A percentile compares a stretch with the other conserved stretches of the same genome.
Conservation (phyloP, 805 yeast genomes). For the Ogataea sp. region DNA sequence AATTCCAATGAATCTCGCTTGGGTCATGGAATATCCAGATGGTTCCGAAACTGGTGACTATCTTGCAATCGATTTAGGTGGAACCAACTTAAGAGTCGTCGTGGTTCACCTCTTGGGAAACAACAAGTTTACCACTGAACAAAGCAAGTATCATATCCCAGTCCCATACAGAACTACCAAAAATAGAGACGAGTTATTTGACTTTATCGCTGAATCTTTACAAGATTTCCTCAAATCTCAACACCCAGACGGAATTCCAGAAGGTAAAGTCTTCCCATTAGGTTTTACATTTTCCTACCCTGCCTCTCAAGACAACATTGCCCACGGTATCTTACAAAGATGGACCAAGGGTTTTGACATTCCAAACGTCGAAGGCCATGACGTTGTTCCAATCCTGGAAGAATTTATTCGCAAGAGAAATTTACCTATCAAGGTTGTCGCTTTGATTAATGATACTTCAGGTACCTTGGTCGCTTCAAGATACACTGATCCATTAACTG, state of each 20-base stretch:
- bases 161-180: slow-evolving; percentile 69
- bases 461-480: slow-evolving; percentile 96
- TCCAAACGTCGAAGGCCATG: slow-evolving; percentile 89
- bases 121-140: slow-evolving; percentile 79
- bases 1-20: slow-evolving; percentile 54
- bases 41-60: slow-evolving; percentile 53
- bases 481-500: slow-evolving; percentile 84
- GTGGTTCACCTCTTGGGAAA: slow-evolving; percentile 54
- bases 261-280: slow-evolving; percentile 54
- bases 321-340: slow-evolving; percentile 83
- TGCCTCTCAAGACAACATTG: slow-evolving; percentile 71
- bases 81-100: slow-evolving; percentile 55
- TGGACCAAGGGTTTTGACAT: slow-evolving; percentile 99
- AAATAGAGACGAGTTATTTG: slow-evolving; percentile 70
- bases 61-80: slow-evolving; percentile 55
- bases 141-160: slow-evolving; percentile 83
- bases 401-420: slow-evolving; percentile 55
- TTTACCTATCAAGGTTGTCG: slow-evolving; percentile 84
- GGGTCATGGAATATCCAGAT: slow-evolving; percentile 50
- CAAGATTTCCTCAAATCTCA: slow-evolving; percentile 59
- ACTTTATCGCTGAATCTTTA: slow-evolving; percentile 81
- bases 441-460: slow-evolving; percentile 93
- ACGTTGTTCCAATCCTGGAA: slow-evolving; percentile 89
- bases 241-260: slow-evolving; percentile 61
- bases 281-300: slow-evolving; percentile 98